Evolutionary conservation across 371 early-diverging fungal genomes (phyloP), one percentile per base, ranked within the genome.

Genomic region (Mucor lusitanicus): DNA sequence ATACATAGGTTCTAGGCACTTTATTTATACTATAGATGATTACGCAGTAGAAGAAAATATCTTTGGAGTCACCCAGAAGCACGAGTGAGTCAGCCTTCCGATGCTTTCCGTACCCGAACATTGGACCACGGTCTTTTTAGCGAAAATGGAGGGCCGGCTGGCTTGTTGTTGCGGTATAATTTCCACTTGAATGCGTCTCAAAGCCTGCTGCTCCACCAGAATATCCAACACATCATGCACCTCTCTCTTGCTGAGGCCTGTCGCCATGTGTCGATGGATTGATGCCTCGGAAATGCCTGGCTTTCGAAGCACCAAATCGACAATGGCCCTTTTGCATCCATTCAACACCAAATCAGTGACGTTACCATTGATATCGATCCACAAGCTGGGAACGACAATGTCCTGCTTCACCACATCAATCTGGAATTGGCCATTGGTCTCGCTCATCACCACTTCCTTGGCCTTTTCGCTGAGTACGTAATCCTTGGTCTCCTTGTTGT

Each of bases 281-380:
- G 44, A 54, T 2, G 73, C 44, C 28, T 61, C 71, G 8, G 63
- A 59, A 17, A 75, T 74, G 30, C 82, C 82, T 13, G 82, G 82
- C 7, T 68, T 67, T 55, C 64, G 35, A 40, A 79, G 23, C 2
- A 81, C 39, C 7, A 61, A 6, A 13, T 74, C 72, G 6, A 72
- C 15, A n/a, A 81, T 19, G 0, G 54, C 46, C 23, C 64, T 64
- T 13, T 68, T 40, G 63, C 70, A 74, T 5, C 67, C 72, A 11
- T 63, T 46, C 39, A 70, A 11, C 6, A 79, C 55, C 9, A 65
- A 11, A 21, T 50, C 55, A 2, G 73, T 77, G 0, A 54, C 32
- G 3, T 23, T 23, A 12, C 82, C 82, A 53, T 72, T 77, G 23
- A 75, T 46, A 40, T 73, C 73, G 7, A 62, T 65, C 79, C 79